Evolutionary conservation across 805 yeast genomes (phyloP), one percentile per base, ranked within the genome.

Genomic region (Hanseniaspora thailandica): DNA sequence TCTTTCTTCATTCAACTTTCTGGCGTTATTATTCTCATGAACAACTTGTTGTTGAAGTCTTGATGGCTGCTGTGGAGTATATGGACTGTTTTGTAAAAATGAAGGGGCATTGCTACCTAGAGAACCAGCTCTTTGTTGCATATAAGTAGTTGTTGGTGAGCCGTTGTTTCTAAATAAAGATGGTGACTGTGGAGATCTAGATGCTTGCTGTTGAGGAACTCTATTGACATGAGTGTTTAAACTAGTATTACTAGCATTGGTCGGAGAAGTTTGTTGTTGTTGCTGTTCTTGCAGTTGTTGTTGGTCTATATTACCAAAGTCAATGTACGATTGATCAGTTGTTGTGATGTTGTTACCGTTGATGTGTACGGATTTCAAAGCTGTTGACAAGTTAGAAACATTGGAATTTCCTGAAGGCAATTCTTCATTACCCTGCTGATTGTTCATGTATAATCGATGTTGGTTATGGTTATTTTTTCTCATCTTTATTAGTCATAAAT

Each of bases 381-480:
- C 70, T 47, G 61, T 65, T 8, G 70, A 66, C 30, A 66, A 57
- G 35, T 66, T 64, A 4, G 70, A 66, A 31, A 72, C 62, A 57
- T 66, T 53, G 35, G 30, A 30, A 28, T 39, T 10, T 23, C 41
- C 20, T 9, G 46, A 13, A 26, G 40, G 33, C 25, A 23, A 6
- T n/a, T 43, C 17, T 43, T 43, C 41, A 38, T 22, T 22, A 22
- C n/a, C 9, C 22, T 38, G 41, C 26, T 38, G 41, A 22, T 38
- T 22, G 41, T n/a, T 38, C 41, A 38, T 38, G 41, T 22, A 38
- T n/a, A n/a, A 7, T 7, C 30, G 6, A 28, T 7, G 30, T 6
- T 28, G 30, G 30, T 6, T 28, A 9, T 28, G 30, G 30, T 28
- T 28, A 28, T 28, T 28, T 28, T 28, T n/a, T n/a, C n/a, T n/a